These are phyloP conservation scores for Cucumis sativus DNA, from an alignment of 306 rosid species.

Conservation along the genomic window DNA sequence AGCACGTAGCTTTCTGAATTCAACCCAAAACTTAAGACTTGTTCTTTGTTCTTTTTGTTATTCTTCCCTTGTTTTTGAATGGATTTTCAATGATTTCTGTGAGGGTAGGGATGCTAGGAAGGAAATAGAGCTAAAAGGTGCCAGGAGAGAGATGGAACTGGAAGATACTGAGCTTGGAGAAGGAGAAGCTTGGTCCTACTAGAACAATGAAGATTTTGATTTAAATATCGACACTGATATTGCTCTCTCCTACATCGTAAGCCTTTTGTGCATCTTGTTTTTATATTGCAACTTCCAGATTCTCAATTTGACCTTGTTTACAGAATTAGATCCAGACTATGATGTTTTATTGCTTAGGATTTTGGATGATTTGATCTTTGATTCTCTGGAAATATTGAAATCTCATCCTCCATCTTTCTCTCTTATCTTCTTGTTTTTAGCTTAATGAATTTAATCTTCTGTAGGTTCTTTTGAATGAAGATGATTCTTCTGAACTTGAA, in stretches of 20 bases:
- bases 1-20: no score
- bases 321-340: constrained; percentile 29
- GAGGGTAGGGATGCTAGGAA: constrained; percentile 72
- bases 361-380: neutral
- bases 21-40: neutral
- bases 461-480: constrained; percentile 83
- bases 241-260: constrained; percentile 82
- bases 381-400: neutral
- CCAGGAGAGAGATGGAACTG: constrained; percentile 65
- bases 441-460: neutral
- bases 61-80: neutral
- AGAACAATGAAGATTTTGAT: constrained; percentile 53
- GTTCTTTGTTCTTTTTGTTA: constrained; percentile 7
- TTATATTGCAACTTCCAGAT: neutral
- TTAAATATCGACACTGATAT: constrained; percentile 72
- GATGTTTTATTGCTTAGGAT: neutral
- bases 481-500: constrained; percentile 51
- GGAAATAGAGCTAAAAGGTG: constrained; percentile 49
- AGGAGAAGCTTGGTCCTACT: constrained; percentile 82
- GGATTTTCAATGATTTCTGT: constrained; percentile 50
- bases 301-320: constrained; percentile 19
- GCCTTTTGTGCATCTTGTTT: constrained; percentile 12
- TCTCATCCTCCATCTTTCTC: neutral
- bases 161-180: constrained; percentile 94
- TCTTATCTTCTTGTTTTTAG: neutral